These are phyloP conservation scores for Solanum acaule DNA, from an alignment of 257 asterid species.

Conservation along the genomic window DNA sequence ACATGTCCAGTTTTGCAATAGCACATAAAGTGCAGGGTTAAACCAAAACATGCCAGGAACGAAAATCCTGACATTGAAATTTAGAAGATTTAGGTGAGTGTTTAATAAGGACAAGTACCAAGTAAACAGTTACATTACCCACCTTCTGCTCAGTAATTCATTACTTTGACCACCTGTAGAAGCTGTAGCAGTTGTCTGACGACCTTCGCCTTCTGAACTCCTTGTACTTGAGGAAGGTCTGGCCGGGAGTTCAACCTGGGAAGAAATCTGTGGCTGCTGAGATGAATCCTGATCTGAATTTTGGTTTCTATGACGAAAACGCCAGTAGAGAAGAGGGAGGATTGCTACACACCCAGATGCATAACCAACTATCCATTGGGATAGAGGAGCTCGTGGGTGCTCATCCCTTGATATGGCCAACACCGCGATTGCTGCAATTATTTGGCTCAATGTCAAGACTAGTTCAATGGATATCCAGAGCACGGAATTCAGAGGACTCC, in stretches of 20 bases:
- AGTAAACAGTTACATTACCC: neutral
- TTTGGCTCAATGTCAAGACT: constrained; percentile 67
- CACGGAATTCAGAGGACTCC: constrained; percentile 80
- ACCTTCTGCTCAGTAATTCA: constrained; percentile 55
- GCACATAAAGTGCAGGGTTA: neutral
- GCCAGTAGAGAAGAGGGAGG: constrained; percentile 91
- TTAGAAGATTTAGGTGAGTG: neutral
- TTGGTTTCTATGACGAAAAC: constrained; percentile 62
- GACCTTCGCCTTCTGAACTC: constrained; percentile 44
- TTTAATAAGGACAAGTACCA: neutral
- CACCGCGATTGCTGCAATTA: constrained; percentile 70
- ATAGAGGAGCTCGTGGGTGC: constrained; percentile 75
- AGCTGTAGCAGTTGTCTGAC: constrained; percentile 25
- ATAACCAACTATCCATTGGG: constrained; percentile 75
- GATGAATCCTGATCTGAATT: constrained; percentile 57
- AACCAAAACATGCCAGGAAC: neutral
- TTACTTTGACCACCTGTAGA: constrained; percentile 40
- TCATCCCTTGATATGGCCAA: constrained; percentile 66
- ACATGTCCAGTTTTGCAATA: neutral
- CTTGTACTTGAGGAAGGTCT: constrained; percentile 42
- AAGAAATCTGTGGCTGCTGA: constrained; percentile 41
- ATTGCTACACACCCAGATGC: constrained; percentile 83
- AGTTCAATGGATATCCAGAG: constrained; percentile 82
- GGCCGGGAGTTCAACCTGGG: constrained; percentile 32
- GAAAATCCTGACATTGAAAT: neutral